These are phyloP conservation scores for Mortierella antarctica DNA, from an alignment of 192 early-diverging fungal genomes.

Conservation along the genomic window DNA sequence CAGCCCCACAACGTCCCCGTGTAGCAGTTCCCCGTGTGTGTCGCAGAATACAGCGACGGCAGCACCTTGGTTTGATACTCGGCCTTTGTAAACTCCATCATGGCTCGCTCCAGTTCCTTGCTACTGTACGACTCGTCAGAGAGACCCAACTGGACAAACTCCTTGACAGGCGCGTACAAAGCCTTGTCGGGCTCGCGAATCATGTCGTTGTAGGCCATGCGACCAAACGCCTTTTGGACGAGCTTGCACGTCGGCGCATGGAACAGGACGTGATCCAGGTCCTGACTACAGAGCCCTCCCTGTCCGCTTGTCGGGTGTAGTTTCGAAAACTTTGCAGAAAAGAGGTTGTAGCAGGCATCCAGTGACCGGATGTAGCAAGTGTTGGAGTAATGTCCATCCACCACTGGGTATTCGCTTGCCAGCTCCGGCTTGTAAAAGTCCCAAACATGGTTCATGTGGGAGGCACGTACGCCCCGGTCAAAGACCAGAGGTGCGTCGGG, in stretches of 20 bases:
- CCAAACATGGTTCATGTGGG: constrained; percentile 97
- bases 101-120: constrained; percentile 94
- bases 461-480: constrained; percentile 86
- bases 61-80: constrained; percentile 79
- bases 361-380: constrained; percentile 92
- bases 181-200: constrained; percentile 75
- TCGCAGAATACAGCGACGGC: constrained; percentile 81
- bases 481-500: constrained; percentile 95
- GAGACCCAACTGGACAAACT: constrained; percentile 51
- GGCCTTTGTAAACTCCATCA: constrained; percentile 82
- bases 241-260: constrained; percentile 99
- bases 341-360: constrained; percentile 89
- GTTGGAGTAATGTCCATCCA: constrained; percentile 95
- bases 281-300: constrained; percentile 54
- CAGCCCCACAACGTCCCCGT: constrained; percentile 67
- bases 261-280: constrained; percentile 87
- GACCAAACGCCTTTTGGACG: constrained; percentile 94
- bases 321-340: constrained; percentile 70
- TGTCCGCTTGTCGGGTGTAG: constrained; percentile 33
- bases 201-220: constrained; percentile 95
- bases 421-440: constrained; percentile 99
- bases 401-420: constrained; percentile 95
- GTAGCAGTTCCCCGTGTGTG: constrained; percentile 97
- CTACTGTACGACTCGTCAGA: constrained; percentile 82
- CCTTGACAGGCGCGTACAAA: constrained; percentile 50